Percentiles rank a stretch among this genome's conserved stretches.
Conservation (phyloP, 2,329 filamentous ascomycete genomes). For the Aureobasidium lini region DNA sequence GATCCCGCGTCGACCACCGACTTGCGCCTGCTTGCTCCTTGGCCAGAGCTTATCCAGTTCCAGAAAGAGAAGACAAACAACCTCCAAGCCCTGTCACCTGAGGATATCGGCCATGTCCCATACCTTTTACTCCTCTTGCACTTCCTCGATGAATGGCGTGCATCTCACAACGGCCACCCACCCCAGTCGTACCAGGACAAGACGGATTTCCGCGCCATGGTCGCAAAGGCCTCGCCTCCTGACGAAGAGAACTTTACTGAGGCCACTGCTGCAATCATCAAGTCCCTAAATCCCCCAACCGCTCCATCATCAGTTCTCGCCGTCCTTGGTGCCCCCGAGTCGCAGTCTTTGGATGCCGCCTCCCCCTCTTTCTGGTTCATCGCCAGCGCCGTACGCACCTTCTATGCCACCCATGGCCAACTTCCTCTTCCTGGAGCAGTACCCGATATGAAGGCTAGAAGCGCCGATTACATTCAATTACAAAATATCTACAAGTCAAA, state of each 20-base stretch:
- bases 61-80: constrained; percentile 58
- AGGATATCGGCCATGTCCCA: constrained; percentile 71
- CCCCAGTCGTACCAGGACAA: constrained; percentile 81
- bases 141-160: constrained; percentile 75
- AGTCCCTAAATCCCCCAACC: constrained; percentile 65
- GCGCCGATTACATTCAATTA: constrained; percentile 77
- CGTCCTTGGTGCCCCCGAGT: constrained; percentile 67
- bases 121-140: constrained; percentile 77
- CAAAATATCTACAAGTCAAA: constrained; percentile 92
- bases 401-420: constrained; percentile 63
- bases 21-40: constrained; percentile 74
- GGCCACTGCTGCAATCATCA: constrained; percentile 77
- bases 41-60: constrained; percentile 70
- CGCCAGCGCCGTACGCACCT: constrained; percentile 67
- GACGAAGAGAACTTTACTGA: constrained; percentile 93
- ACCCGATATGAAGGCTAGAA: constrained; percentile 97
- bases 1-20: constrained; percentile 79
- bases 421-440: constrained; percentile 80
- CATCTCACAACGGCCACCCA: constrained; percentile 55
- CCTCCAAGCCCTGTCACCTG: constrained; percentile 13
- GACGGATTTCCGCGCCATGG: constrained; percentile 65
- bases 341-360: constrained; percentile 33
- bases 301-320: constrained; percentile 64
- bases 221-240: constrained; percentile 66
- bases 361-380: constrained; percentile 81